These are phyloP conservation scores for Solanum lycopersicoides DNA, from an alignment of 257 asterid genomes.

Conservation along the genomic window DNA sequence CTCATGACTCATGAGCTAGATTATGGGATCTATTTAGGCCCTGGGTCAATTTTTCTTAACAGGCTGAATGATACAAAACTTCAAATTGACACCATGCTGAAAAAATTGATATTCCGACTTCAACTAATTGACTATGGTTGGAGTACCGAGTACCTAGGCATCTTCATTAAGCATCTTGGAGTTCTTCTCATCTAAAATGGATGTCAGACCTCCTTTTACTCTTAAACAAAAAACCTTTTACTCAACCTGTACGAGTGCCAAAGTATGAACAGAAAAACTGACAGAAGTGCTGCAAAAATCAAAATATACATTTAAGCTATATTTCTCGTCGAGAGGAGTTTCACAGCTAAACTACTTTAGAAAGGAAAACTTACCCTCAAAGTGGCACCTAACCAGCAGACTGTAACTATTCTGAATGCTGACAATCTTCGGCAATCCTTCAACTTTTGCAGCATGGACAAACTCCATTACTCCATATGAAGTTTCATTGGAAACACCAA, in stretches of 20 bases:
- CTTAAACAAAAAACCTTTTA: neutral
- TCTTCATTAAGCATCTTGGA: neutral
- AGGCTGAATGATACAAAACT: neutral
- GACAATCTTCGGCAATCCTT: conserved; percentile 87
- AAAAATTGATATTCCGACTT: neutral
- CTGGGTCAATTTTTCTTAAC: neutral
- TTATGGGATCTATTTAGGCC: neutral
- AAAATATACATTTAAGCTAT: neutral
- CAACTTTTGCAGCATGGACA: conserved; percentile 74
- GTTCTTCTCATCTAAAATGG: neutral
- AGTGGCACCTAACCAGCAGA: conserved; percentile 67
- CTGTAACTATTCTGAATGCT: conserved; percentile 90
- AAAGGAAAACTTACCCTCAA: conserved; percentile 49
- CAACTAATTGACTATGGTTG: neutral
- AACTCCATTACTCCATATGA: conserved; percentile 96
- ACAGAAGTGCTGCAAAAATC: neutral
- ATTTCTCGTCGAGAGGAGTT: neutral
- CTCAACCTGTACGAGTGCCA: neutral
- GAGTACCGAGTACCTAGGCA: neutral
- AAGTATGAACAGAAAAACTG: neutral
- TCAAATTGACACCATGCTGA: neutral
- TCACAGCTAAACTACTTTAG: neutral
- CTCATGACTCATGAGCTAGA: neutral
- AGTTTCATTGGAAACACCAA: conserved; percentile 94
- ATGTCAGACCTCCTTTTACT: neutral